phyloP scores from a whole-genome alignment of 2,329 filamentous ascomycete genomes.

The Colletotrichum karsti region DNA sequence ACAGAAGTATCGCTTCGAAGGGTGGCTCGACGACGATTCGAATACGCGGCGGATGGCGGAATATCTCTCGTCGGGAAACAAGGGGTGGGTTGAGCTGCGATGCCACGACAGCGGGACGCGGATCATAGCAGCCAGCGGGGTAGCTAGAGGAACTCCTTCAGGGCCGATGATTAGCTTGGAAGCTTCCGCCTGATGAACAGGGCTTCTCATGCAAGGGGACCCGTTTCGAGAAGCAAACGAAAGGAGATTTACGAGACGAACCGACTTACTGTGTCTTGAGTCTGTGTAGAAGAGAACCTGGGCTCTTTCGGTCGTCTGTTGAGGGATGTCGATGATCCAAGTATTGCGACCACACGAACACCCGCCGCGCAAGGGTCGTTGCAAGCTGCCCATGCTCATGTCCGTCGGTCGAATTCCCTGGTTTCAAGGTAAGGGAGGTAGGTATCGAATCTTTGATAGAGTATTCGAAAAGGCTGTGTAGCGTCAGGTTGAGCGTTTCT shows the following conservation, averaged over 20 bases:
- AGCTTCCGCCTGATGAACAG: not conserved
- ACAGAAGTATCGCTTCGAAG: slow-evolving; percentile 82
- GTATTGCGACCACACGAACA: slow-evolving; percentile 89
- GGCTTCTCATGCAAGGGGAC: not conserved
- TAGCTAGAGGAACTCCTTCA: slow-evolving; percentile 71
- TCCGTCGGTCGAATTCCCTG: slow-evolving; percentile 26
- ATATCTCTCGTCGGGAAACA: slow-evolving; percentile 81
- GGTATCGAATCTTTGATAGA: too few species aligned
- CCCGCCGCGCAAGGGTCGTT: slow-evolving; percentile 72
- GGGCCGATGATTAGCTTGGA: slow-evolving; percentile 27
- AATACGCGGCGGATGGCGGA: slow-evolving; percentile 73
- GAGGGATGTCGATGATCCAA: slow-evolving; percentile 78
- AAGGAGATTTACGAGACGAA: not conserved
- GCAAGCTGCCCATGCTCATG: slow-evolving; percentile 57
- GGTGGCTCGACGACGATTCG: slow-evolving; percentile 64
- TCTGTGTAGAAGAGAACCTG: slow-evolving; percentile 81
- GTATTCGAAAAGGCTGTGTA: too few species aligned
- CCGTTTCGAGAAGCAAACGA: not conserved
- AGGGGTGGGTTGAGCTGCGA: slow-evolving; percentile 76
- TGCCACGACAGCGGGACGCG: slow-evolving; percentile 86
- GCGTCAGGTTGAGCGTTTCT: too few species aligned
- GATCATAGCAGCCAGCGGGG: slow-evolving; percentile 82
- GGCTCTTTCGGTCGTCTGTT: slow-evolving; percentile 61
- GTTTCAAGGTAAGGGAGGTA: too few species aligned
- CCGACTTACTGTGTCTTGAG: slow-evolving; percentile 73